Evolutionary conservation across 2,329 filamentous ascomycete genomes (phyloP).

Genomic region (Verticillium isaacii): DNA sequence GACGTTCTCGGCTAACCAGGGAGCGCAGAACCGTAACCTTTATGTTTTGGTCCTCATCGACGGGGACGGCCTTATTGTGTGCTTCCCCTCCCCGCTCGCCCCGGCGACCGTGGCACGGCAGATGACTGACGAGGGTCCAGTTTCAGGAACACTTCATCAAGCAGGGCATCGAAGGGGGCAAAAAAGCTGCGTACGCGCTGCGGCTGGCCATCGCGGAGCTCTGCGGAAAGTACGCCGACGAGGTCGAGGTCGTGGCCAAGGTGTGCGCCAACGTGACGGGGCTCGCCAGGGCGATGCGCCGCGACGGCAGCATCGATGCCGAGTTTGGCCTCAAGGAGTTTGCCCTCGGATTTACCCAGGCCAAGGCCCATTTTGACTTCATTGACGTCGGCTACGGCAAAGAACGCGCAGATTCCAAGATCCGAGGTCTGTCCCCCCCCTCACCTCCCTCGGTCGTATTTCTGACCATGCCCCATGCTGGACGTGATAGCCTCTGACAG

Average conservation of each 20-base stretch:
- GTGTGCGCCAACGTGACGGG: conserved; percentile 50
- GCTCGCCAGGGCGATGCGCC: conserved; percentile 44
- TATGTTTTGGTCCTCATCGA: conserved; percentile 60
- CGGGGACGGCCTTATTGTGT: conserved; percentile 57
- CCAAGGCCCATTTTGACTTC: conserved; percentile 57
- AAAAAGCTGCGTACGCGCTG: conserved; percentile 45
- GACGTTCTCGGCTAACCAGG: conserved; percentile 41
- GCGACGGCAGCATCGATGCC: conserved; percentile 39
- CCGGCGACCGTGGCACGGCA: neutral
- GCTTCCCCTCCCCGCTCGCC: conserved; percentile 4
- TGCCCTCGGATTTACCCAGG: conserved; percentile 55
- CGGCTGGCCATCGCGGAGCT: conserved; percentile 41
- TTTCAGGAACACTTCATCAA: conserved; percentile 52
- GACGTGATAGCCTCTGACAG: neutral
- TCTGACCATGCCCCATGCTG: too few species aligned
- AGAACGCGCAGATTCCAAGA: conserved; percentile 55
- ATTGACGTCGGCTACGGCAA: conserved; percentile 57
- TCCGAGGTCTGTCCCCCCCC: conserved; percentile 40
- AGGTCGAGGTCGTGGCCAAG: conserved; percentile 51
- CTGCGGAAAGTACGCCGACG: conserved; percentile 36
- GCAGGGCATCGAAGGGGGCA: conserved; percentile 52
- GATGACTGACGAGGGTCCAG: conserved; percentile 27
- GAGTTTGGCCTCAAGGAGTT: conserved; percentile 50
- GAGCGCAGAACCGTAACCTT: conserved; percentile 44
- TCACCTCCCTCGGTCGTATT: too few species aligned